phyloP scores from a whole-genome alignment of 2,329 filamentous ascomycete genomes.

The Aspergillus melleus region DNA sequence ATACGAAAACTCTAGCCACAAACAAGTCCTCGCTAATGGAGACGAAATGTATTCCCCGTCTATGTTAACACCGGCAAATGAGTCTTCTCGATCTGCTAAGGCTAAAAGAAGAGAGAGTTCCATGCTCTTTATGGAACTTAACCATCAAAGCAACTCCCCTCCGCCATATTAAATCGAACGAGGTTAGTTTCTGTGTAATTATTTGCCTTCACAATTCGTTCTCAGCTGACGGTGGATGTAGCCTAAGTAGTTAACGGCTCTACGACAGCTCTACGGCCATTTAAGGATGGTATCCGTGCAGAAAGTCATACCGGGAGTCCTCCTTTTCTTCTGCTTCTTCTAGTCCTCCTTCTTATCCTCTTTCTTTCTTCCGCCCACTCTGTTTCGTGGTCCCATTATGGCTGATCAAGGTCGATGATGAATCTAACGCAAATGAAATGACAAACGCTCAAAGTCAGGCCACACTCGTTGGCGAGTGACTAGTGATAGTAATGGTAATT shows the following conservation, averaged over 20 bases:
- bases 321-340: neutral
- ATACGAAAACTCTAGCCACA: conserved; percentile 43
- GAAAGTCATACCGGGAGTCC: neutral
- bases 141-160: conserved; percentile 23
- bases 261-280: neutral
- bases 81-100: conserved; percentile 40
- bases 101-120: conserved; percentile 51
- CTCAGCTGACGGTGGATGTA: neutral
- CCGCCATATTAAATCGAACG: conserved; percentile 13
- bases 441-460: conserved; percentile 26
- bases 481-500: conserved; percentile 40
- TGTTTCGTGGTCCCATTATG: neutral
- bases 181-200: conserved; percentile 14
- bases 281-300: neutral
- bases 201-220: neutral
- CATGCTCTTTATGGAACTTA: conserved; percentile 46
- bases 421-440: conserved; percentile 32
- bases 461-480: conserved; percentile 23
- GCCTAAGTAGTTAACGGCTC: neutral
- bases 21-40: conserved; percentile 28
- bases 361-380: neutral
- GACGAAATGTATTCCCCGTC: conserved; percentile 26
- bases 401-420: conserved; percentile 25
- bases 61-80: conserved; percentile 39
- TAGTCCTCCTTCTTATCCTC: neutral